A percentile compares a stretch with the other conserved stretches of the same genome.
Conservation (phyloP, 202 grass and related monocot species). For the Carex arenaria region DNA sequence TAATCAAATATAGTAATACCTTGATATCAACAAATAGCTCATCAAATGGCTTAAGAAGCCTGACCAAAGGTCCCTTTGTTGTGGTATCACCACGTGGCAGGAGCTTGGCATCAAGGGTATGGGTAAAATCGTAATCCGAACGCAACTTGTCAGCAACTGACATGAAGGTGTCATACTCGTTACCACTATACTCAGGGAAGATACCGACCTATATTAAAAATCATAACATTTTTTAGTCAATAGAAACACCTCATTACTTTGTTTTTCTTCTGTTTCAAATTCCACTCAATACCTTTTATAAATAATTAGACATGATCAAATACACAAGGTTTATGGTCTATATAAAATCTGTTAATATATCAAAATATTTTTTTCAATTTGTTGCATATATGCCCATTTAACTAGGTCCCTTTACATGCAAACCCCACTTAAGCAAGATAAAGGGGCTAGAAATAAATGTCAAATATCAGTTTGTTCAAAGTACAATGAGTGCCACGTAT, state of each 20-base stretch:
- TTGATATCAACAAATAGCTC: constrained; percentile 83
- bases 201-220: constrained; percentile 60
- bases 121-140: constrained; percentile 71
- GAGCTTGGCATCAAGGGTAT: constrained; percentile 60
- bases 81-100: constrained; percentile 67
- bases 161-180: constrained; percentile 71
- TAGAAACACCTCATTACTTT: background rate
- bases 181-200: constrained; percentile 57
- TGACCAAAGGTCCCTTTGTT: constrained; percentile 52
- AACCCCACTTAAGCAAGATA: background rate
- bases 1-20: constrained; percentile 27
- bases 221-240: background rate
- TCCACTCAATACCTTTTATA: background rate
- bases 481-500: background rate
- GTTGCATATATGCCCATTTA: background rate
- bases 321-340: background rate
- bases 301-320: background rate
- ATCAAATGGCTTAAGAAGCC: constrained; percentile 90
- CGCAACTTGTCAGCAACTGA: constrained; percentile 82
- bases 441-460: background rate
- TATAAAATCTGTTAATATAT: background rate
- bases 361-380: background rate
- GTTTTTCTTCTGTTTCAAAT: background rate
- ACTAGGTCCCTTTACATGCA: background rate
- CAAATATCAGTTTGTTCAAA: background rate